phyloP scores from a whole-genome alignment of 306 rosid genomes.

The Lotus japonicus region DNA sequence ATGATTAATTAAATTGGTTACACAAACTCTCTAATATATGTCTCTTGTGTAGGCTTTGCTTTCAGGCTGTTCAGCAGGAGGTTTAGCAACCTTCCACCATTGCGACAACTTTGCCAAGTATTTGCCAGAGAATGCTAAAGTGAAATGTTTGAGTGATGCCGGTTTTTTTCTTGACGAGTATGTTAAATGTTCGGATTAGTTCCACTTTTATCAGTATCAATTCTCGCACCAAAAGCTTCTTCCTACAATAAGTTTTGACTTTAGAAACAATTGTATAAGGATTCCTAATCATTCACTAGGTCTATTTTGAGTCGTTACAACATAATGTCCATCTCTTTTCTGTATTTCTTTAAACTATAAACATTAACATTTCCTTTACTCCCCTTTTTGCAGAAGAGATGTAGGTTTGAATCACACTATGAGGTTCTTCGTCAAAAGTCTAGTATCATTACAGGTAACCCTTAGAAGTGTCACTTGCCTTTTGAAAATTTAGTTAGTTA shows the following conservation, averaged over 20 bases:
- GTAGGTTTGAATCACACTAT: constrained; percentile 52
- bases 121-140: constrained; percentile 59
- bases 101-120: constrained; percentile 63
- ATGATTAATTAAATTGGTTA: too few relatives aligned
- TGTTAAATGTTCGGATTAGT: neutral
- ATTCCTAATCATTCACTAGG: too few relatives aligned
- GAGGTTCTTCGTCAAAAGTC: constrained; percentile 55
- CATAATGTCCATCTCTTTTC: neutral
- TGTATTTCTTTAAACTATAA: neutral
- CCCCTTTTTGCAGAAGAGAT: constrained; percentile 50
- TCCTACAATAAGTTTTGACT: too few relatives aligned
- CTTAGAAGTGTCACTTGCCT: neutral
- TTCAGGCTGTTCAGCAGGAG: constrained; percentile 98
- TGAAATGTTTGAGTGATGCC: constrained; percentile 92
- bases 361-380: neutral
- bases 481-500: neutral
- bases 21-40: neutral
- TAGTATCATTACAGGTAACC: constrained; percentile 72
- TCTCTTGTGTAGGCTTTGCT: constrained; percentile 66
- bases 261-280: too few relatives aligned
- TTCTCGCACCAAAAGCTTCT: too few relatives aligned
- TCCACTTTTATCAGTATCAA: too few relatives aligned
- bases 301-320: neutral
- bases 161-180: constrained; percentile 87
- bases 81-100: constrained; percentile 80